Base-by-base conservation (phyloP, 768 basidiomycete species). In the Suillus bovinus region DNA sequence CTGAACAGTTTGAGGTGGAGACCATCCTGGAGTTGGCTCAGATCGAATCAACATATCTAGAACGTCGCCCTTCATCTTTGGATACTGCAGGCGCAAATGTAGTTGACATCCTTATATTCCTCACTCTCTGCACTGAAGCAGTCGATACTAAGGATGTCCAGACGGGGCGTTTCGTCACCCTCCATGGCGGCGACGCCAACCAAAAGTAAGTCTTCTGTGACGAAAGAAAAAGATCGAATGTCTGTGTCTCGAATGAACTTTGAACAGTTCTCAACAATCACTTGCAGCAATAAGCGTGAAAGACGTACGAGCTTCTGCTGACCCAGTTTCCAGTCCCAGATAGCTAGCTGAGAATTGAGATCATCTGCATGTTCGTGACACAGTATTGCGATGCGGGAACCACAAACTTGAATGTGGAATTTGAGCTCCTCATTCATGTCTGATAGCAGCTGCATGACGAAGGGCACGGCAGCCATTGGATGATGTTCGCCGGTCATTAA, bases 261-360 rank as follows among this genome's bases (percentile, higher is more conserved):
- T 39, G 24, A 9, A 58, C 9, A 3, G 1, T 8, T 38, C 58
- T 61, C 34, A 44, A 29, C 58, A 29, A 24, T 6, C 11, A 31
- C 24, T 20, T 6, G 41, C 27, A 24, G 1, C 55, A 46, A 38
- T 22, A 61, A 44, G 22, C 16, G 42, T 42, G 42, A 4, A 59
- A 27, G 11, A 72, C 70, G 63, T n/a, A 78, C 77, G 22, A 73
- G 64, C 64, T 73, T 61, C 16, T 67, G 58, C 4, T 49, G 50
- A 20, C 76, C 76, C 39, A 61, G 74, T 57, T 67, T 69, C 78
- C 77, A 78, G 42, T 78, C 67, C 76, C 72, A 78, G 24, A 79
- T 58, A n/a, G 71, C 52, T 2, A 78, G 70, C 31, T 60, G 64
- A 16, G 38, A 27, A 44, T 50, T 52, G 2, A 57, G n/a, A 10